Evolutionary conservation across 441 rosid genomes (phyloP).

Genomic region (Rhodomyrtus psidioides): DNA sequence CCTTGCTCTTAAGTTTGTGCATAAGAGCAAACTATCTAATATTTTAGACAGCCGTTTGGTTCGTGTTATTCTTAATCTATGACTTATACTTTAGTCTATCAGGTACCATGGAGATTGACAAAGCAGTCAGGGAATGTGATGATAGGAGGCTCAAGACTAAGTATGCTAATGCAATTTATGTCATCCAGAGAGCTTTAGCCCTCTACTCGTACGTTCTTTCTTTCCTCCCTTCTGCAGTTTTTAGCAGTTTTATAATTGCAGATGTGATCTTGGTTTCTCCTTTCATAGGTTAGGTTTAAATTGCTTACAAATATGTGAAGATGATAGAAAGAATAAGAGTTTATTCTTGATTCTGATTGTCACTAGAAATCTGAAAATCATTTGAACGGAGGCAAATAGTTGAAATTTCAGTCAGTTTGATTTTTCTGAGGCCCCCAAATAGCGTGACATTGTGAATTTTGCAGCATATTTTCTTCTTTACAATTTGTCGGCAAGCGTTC

Average conservation of each 20-base stretch:
- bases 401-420: not conserved
- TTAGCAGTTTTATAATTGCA: not conserved
- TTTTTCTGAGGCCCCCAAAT: too few species aligned
- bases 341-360: not conserved
- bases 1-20: not conserved
- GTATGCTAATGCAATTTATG: conserved; percentile 84
- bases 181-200: conserved; percentile 82
- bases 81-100: not conserved
- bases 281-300: not conserved
- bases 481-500: too few species aligned
- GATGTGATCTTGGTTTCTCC: not conserved
- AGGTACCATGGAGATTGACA: conserved; percentile 75
- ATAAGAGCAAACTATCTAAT: not conserved
- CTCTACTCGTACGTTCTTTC: conserved; percentile 78
- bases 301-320: not conserved
- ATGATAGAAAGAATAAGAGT: not conserved
- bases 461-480: too few species aligned
- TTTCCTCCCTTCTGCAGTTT: not conserved
- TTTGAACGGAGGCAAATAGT: not conserved
- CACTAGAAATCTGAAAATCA: not conserved
- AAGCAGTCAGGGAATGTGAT: conserved; percentile 73
- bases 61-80: not conserved
- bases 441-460: too few species aligned
- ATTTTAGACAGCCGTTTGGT: not conserved
- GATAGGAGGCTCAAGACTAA: conserved; percentile 91